Conservation (phyloP, 345 rosid species). For the Melaleuca quinquenervia region DNA sequence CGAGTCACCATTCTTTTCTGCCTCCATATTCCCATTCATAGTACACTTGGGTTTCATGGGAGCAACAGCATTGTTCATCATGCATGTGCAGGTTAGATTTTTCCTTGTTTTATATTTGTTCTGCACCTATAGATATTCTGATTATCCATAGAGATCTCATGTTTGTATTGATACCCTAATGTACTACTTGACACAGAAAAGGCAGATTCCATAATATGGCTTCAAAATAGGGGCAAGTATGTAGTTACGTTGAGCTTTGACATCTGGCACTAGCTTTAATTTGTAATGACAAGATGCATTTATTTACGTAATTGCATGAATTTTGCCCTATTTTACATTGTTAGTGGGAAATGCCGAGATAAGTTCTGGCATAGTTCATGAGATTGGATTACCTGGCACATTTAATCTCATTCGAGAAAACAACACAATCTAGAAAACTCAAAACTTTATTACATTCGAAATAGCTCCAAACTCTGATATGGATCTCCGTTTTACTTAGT, state of each 20-base stretch:
- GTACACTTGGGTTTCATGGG: conserved; percentile 65
- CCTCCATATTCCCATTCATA: conserved; percentile 51
- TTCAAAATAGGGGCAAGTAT: background rate
- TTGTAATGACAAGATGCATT: background rate
- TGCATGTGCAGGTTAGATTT: conserved; percentile 76
- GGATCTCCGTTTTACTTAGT: background rate
- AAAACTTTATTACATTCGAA: background rate
- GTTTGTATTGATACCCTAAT: background rate
- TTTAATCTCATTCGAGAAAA: background rate
- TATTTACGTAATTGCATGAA: background rate
- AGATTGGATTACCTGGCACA: background rate
- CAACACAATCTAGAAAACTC: background rate
- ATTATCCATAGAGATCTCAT: background rate
- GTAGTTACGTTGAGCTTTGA: background rate
- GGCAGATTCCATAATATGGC: background rate
- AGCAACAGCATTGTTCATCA: conserved; percentile 66
- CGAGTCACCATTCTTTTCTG: conserved; percentile 29
- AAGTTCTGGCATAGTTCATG: background rate
- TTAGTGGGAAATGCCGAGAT: background rate
- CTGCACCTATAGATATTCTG: background rate
- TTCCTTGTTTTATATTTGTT: background rate
- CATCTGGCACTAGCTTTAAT: background rate
- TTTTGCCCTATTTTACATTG: background rate
- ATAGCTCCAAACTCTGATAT: background rate
- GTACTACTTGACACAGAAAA: background rate